Conservation (phyloP, 176 grass and related monocot genomes). For the Melocanna baccifera region DNA sequence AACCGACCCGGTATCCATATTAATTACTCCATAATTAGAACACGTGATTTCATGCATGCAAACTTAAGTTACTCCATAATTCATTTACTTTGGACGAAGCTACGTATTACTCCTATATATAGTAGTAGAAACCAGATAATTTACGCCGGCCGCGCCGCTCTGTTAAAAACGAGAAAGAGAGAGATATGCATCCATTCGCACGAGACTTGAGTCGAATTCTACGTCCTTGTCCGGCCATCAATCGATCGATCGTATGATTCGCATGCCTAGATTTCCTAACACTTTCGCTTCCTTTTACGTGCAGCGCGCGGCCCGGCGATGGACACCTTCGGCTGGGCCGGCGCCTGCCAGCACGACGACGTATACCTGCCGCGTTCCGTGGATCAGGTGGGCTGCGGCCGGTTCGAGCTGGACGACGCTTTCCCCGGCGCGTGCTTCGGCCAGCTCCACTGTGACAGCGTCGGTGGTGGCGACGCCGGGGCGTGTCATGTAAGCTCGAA, state of each 20-base stretch:
- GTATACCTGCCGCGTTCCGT: conserved; percentile 22
- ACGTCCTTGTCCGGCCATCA: conserved; percentile 44
- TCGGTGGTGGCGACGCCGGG: background rate
- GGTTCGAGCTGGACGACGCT: conserved; percentile 41
- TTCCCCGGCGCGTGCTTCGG: conserved; percentile 43
- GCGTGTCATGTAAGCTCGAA: conserved; percentile 16
- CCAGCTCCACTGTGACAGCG: conserved; percentile 32
- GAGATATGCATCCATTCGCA: background rate
- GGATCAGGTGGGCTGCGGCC: conserved; percentile 13
- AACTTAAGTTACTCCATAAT: background rate
- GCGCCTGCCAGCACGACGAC: conserved; percentile 28
- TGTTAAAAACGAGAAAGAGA: background rate
- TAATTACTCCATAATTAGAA: background rate
- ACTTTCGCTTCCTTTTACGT: background rate
- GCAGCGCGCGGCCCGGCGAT: conserved; percentile 20
- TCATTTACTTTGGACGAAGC: background rate
- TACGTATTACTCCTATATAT: background rate
- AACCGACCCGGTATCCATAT: background rate
- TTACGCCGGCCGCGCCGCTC: background rate
- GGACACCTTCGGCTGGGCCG: conserved; percentile 43
- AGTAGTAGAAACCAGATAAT: background rate
- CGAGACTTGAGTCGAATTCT: too few relatives aligned
- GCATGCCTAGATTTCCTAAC: background rate
- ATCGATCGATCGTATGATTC: conserved; percentile 17
- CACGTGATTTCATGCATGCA: conserved; percentile 35